Percentiles rank a stretch among this genome's conserved stretches.
Evolutionary conservation across 2,329 filamentous ascomycete genomes (phyloP).

Genomic region (Penicillium hordei): DNA sequence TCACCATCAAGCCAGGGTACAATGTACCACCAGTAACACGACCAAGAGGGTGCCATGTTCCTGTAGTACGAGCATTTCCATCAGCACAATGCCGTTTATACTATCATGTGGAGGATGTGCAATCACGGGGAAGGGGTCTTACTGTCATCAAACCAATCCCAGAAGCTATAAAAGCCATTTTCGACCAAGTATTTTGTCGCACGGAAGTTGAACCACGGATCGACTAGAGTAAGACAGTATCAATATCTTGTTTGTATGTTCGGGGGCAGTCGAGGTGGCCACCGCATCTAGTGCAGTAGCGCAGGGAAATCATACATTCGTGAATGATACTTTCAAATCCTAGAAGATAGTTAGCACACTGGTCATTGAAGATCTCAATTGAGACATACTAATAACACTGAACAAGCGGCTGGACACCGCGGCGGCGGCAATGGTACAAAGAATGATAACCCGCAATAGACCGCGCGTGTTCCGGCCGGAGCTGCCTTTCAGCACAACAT

Average conservation of each 20-base stretch:
- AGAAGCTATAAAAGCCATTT: conserved; percentile 97
- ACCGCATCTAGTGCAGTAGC: conserved; percentile 2
- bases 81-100: conserved; percentile 18
- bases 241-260: conserved; percentile 22
- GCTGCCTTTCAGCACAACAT: conserved; percentile 70
- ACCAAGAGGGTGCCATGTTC: conserved; percentile 97
- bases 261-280: conserved; percentile 13
- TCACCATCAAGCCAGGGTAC: conserved; percentile 98
- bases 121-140: conserved; percentile 34
- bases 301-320: conserved; percentile 72
- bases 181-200: conserved; percentile 96
- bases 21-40: conserved; percentile 98
- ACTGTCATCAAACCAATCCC: conserved; percentile 99
- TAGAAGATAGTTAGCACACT: conserved; percentile 38
- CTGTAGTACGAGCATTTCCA: conserved; percentile 40
- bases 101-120: conserved; percentile 4
- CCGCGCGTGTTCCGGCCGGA: conserved; percentile 79
- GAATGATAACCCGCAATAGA: conserved; percentile 83
- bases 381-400: conserved; percentile 86
- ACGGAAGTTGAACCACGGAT: conserved; percentile 99
- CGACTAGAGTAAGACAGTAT: conserved; percentile 61
- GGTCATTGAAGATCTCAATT: conserved; percentile 2
- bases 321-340: conserved; percentile 99
- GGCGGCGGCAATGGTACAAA: conserved; percentile 85
- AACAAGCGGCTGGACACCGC: conserved; percentile 92